Conservation (phyloP, 192 early-diverging fungal genomes). For the Coemansia sp. region DNA sequence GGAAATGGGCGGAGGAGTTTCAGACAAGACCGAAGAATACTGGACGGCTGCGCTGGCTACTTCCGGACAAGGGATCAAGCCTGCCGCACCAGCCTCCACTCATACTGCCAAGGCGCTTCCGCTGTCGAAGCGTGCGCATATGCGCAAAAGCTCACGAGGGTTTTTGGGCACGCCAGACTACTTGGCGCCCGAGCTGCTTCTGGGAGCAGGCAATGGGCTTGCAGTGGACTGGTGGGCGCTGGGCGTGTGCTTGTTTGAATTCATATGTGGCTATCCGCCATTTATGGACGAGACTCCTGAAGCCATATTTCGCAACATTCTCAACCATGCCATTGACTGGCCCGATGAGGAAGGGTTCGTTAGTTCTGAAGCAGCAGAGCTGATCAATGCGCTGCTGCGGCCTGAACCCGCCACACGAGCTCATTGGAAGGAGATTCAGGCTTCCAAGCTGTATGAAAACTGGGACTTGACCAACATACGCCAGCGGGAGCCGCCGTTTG, state of each 20-base stretch:
- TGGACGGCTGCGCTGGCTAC: conserved; percentile 26
- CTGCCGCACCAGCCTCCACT: conserved; percentile 10
- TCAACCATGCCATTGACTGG: conserved; percentile 64
- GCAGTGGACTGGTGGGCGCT: conserved; percentile 97
- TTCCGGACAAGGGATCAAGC: conserved; percentile 16
- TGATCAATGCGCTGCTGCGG: conserved; percentile 72
- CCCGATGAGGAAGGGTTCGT: conserved; percentile 57
- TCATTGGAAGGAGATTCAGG: conserved; percentile 63
- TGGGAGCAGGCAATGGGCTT: conserved; percentile 78
- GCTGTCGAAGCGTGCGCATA: conserved; percentile 45
- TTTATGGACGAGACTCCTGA: conserved; percentile 86
- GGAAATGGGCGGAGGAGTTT: conserved; percentile 16
- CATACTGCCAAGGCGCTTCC: conserved; percentile 39
- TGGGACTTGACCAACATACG: conserved; percentile 76
- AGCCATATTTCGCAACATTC: conserved; percentile 85
- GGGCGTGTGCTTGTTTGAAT: conserved; percentile 90
- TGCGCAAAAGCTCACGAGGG: conserved; percentile 45
- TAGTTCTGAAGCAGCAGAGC: conserved; percentile 62
- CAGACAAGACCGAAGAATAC: conserved; percentile 41
- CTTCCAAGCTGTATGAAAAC: conserved; percentile 70
- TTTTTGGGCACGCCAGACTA: conserved; percentile 92
- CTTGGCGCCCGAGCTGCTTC: conserved; percentile 86
- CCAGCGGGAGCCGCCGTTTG: conserved; percentile 78
- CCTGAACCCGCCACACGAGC: conserved; percentile 68
- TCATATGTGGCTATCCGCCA: conserved; percentile 83